These are phyloP conservation scores for Blastobotrys indianensis DNA, from an alignment of 1,139 yeast species.

Conservation along the genomic window DNA sequence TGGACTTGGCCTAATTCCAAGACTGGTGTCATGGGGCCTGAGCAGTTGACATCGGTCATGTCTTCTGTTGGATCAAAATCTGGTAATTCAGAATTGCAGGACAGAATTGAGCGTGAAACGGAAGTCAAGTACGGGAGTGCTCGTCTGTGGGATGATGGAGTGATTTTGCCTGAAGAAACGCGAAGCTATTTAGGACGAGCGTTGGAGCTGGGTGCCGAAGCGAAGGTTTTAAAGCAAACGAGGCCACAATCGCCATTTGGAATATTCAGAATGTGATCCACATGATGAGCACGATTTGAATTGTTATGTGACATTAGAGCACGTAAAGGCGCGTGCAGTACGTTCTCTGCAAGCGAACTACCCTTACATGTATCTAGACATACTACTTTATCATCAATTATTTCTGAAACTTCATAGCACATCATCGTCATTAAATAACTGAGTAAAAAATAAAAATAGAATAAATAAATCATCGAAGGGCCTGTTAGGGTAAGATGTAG, in stretches of 20 bases:
- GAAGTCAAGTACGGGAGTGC: slow-evolving; percentile 32
- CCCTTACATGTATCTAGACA: too few relatives aligned
- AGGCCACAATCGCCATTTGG: slow-evolving; percentile 23
- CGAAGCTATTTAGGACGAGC: slow-evolving; percentile 33
- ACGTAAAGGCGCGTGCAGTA: background rate
- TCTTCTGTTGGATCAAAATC: slow-evolving; percentile 29
- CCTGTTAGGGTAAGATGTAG: background rate
- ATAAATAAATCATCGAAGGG: slow-evolving; percentile 1
- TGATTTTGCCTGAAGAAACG: slow-evolving; percentile 33
- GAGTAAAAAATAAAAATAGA: background rate
- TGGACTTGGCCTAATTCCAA: slow-evolving; percentile 36
- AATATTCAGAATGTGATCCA: slow-evolving; percentile 32
- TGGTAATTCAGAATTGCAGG: slow-evolving; percentile 24
- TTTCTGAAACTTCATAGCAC: too few relatives aligned
- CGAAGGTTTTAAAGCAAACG: slow-evolving; percentile 15
- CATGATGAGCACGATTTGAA: background rate
- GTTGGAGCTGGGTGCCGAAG: slow-evolving; percentile 26
- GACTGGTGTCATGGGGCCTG: slow-evolving; percentile 36
- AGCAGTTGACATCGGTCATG: slow-evolving; percentile 34
- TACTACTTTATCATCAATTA: too few relatives aligned
- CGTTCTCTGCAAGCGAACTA: too few relatives aligned
- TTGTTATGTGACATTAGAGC: background rate
- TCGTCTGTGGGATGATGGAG: slow-evolving; percentile 35
- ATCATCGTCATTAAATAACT: too few relatives aligned
- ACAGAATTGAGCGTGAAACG: slow-evolving; percentile 31